Percentiles rank a stretch among this genome's conserved stretches.
phyloP scores from a whole-genome alignment of 768 basidiomycete species.

The Agrocybe pediades region DNA sequence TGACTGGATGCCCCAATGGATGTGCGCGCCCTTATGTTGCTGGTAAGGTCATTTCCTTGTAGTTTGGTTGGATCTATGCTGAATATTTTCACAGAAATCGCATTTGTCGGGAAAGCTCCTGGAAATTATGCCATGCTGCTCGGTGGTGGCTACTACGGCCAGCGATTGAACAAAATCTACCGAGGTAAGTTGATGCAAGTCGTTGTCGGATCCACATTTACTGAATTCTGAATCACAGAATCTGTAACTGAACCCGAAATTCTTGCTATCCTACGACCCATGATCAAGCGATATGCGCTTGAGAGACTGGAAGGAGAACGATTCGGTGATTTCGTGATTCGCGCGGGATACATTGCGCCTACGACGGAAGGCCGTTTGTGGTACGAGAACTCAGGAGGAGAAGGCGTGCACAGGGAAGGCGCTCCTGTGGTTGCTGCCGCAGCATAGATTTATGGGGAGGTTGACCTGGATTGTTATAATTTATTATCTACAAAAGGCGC shows the following conservation, averaged over 20 bases:
- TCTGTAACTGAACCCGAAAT: conserved; percentile 91
- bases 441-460: conserved; percentile 1
- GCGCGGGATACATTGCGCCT: conserved; percentile 87
- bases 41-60: conserved; percentile 42
- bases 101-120: conserved; percentile 95
- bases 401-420: conserved; percentile 54
- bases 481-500: neutral
- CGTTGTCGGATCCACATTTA: neutral
- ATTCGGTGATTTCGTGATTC: conserved; percentile 95
- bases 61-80: conserved; percentile 1
- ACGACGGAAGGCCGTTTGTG: conserved; percentile 84
- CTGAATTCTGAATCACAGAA: conserved; percentile 45
- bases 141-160: conserved; percentile 93
- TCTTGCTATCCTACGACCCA: conserved; percentile 81
- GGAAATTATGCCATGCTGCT: conserved; percentile 93
- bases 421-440: conserved; percentile 16
- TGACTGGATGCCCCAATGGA: conserved; percentile 97
- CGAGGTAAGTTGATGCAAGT: conserved; percentile 49
- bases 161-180: conserved; percentile 96
- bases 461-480: neutral
- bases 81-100: conserved; percentile 63
- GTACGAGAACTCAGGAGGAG: conserved; percentile 85
- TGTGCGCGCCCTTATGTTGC: conserved; percentile 94
- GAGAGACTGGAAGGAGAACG: conserved; percentile 86
- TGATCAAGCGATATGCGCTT: conserved; percentile 93